Base-by-base conservation (phyloP, 495 filamentous ascomycete genomes). In the Entonaema liquescens region DNA sequence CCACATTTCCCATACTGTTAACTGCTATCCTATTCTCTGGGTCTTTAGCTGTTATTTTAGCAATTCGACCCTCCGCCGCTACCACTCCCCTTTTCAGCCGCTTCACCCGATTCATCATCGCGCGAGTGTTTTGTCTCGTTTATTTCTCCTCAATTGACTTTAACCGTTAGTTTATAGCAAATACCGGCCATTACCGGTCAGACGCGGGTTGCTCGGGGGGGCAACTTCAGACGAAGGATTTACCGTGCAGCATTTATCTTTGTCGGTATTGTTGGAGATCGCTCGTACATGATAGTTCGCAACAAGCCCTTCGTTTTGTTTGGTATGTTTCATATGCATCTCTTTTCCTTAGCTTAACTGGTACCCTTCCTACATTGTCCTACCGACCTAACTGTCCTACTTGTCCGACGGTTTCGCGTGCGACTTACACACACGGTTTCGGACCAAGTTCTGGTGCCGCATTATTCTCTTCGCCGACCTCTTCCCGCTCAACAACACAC, bases 361-460 rank as follows among this genome's bases (percentile, higher is more conserved):
- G 31, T 59, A 54, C n/a, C 47, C 40, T 68, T 62, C 56, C 65
- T 49, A 62, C 60, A 42, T 68, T 62, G 40, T 53, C 50, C 31
- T 53, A 17, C 55, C 65, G 19, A 47, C 49, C 49, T n/a, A 53
- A 28, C 25, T 13, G 23, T 53, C 23, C 49, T 47, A 23, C 42
- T 12, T 47, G 42, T 60, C 33, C 31, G 33, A 53, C 52, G 52
- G 61, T 38, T 73, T 73, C 61, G 61, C 61, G 61, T 66, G 62
- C 57, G 61, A 69, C 65, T 68, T 66, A 19, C 25, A 53, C 36
- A 26, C 19, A 56, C 23, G 23, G 52, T 61, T 66, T 73, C 70
- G 70, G 70, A 8, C 49, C 62, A 73, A 62, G 61, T 73, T 73
- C 58, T 69, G 70, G 47, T 69, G 61, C 70, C 70, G 70, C 33